phyloP scores from a whole-genome alignment of 2,329 filamentous ascomycete species.

The Aureobasidium lini region DNA sequence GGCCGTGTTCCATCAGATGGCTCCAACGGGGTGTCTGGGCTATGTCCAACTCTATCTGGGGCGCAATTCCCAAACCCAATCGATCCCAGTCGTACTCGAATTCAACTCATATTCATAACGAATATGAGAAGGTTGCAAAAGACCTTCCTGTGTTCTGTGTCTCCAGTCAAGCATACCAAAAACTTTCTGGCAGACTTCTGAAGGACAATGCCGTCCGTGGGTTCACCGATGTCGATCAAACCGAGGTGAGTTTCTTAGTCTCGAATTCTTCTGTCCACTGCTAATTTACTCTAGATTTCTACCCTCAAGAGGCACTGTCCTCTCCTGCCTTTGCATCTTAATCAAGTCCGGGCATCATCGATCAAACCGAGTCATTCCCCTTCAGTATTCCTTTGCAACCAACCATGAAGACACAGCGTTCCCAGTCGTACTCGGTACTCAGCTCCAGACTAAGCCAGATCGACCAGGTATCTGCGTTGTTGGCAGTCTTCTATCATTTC shows the following conservation, averaged over 20 bases:
- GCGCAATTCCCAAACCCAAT: background rate
- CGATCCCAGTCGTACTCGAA: background rate
- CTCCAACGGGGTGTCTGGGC: conserved; percentile 1
- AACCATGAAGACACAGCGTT: conserved; percentile 86
- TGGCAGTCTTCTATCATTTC: no score
- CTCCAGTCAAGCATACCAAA: conserved; percentile 56
- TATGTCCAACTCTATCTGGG: conserved; percentile 1
- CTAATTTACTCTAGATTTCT: conserved; percentile 34
- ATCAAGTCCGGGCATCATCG: background rate
- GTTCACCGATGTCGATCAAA: conserved; percentile 47
- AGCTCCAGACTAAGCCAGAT: conserved; percentile 61
- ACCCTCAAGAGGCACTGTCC: conserved; percentile 51
- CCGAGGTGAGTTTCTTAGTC: conserved; percentile 27
- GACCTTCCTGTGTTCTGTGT: conserved; percentile 58
- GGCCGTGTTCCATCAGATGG: conserved; percentile 38
- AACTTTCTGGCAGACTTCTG: conserved; percentile 47
- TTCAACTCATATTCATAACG: conserved; percentile 15
- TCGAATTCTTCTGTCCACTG: no score
- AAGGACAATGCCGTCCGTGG: conserved; percentile 47
- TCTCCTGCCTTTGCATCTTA: conserved; percentile 18
- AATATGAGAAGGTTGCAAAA: conserved; percentile 51
- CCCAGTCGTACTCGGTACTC: conserved; percentile 96
- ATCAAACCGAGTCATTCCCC: conserved; percentile 49
- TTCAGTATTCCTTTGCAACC: conserved; percentile 85
- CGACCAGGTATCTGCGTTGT: no score